Percentiles rank a stretch among this genome's conserved stretches.
Conservation (phyloP, 169 alveolate genomes). For the Cystoisospora suis region DNA sequence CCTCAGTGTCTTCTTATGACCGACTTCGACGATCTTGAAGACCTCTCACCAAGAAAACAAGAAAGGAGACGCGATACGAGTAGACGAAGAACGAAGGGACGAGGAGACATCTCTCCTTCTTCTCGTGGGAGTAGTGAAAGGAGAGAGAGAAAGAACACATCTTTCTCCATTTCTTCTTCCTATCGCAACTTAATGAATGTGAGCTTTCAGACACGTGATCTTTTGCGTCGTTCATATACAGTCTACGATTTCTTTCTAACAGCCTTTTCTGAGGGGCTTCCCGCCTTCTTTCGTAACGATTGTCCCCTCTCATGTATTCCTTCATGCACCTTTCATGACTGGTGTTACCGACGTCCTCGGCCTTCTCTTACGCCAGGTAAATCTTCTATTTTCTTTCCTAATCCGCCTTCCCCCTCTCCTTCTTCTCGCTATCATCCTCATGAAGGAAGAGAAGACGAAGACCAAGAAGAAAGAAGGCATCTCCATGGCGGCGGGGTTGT, state of each 20-base stretch:
- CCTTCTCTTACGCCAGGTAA: not conserved
- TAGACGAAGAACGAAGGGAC: not conserved
- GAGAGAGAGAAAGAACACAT: not conserved
- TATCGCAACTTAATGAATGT: no score
- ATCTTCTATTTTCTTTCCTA: not conserved
- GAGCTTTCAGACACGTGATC: slow-evolving; percentile 22
- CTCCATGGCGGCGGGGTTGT: no score
- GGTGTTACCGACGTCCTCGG: slow-evolving; percentile 34
- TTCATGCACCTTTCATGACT: slow-evolving; percentile 7
- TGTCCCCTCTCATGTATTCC: slow-evolving; percentile 43
- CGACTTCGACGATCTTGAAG: no score
- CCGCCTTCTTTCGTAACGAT: slow-evolving; percentile 38
- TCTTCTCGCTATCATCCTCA: not conserved
- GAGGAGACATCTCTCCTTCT: not conserved
- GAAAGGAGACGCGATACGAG: not conserved
- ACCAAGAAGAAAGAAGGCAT: no score
- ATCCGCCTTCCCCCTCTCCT: not conserved
- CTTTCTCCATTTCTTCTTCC: not conserved
- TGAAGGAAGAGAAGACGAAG: not conserved
- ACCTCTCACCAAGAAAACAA: no score
- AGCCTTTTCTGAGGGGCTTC: slow-evolving; percentile 29
- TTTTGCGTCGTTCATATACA: slow-evolving; percentile 42
- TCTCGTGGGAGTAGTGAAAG: not conserved
- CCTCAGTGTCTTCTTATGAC: slow-evolving; percentile 19
- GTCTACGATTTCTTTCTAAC: slow-evolving; percentile 45